Conservation (phyloP, 345 rosid species). For the Citrus unshiu region DNA sequence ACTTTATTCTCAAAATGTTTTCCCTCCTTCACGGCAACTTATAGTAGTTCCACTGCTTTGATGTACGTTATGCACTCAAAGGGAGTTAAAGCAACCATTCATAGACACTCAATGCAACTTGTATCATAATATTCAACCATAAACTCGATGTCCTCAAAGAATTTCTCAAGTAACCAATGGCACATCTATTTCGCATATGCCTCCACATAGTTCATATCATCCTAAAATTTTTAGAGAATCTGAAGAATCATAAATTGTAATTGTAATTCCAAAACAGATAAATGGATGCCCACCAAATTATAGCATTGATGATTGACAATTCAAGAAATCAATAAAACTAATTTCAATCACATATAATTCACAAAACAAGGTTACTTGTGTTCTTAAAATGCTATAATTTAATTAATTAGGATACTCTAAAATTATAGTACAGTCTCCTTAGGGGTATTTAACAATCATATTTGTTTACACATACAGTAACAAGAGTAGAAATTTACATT, state of each 20-base stretch:
- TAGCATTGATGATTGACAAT: no score
- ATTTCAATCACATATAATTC: no score
- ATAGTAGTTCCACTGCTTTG: slow-evolving; percentile 64
- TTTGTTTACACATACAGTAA: no score
- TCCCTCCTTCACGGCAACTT: slow-evolving; percentile 64
- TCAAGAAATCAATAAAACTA: no score
- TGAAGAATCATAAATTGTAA: neutral
- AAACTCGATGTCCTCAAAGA: slow-evolving; percentile 78
- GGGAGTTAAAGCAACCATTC: slow-evolving; percentile 74
- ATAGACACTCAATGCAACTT: slow-evolving; percentile 67
- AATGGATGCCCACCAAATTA: no score
- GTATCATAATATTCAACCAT: slow-evolving; percentile 75
- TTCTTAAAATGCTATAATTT: no score
- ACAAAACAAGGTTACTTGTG: no score
- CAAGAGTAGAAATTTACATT: no score
- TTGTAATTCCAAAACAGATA: no score
- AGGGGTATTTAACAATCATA: no score
- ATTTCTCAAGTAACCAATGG: slow-evolving; percentile 73
- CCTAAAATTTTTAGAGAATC: slow-evolving; percentile 35
- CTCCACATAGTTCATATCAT: slow-evolving; percentile 96
- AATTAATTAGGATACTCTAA: no score
- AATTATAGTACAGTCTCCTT: no score
- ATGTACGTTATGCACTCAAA: slow-evolving; percentile 74
- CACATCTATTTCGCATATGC: slow-evolving; percentile 82
- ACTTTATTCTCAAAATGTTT: slow-evolving; percentile 72